Evolutionary conservation across 768 basidiomycete genomes (phyloP).

Genomic region (Suillus occidentalis): DNA sequence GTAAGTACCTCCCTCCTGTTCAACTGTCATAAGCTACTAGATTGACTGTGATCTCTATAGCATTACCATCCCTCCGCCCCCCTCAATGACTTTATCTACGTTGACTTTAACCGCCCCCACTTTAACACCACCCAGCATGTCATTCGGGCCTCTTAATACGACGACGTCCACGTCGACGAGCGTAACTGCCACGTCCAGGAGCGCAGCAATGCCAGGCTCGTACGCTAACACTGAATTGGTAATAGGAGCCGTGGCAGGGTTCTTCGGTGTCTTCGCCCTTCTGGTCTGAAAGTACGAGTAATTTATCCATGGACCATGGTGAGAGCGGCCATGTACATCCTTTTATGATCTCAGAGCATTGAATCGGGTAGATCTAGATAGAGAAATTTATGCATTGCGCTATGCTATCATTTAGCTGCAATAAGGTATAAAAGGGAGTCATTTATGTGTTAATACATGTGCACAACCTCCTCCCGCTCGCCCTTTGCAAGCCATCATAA

Average conservation of each 20-base stretch:
- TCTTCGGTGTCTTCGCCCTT: constrained; percentile 1
- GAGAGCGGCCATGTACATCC: not conserved
- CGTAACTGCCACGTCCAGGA: not conserved
- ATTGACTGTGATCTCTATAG: not conserved
- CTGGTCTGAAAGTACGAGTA: not conserved
- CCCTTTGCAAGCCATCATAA: constrained; percentile 45
- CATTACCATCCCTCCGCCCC: not conserved
- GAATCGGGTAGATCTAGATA: not conserved
- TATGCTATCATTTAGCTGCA: not conserved
- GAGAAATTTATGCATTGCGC: not conserved
- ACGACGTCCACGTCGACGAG: not conserved
- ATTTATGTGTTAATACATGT: not conserved
- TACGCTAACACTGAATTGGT: constrained; percentile 3
- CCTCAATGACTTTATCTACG: not conserved
- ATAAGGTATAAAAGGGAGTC: not conserved
- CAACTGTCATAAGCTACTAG: not conserved
- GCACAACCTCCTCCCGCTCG: not conserved
- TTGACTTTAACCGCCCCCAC: not conserved
- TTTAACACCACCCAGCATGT: not conserved
- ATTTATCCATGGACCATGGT: not conserved
- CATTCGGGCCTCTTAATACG: not conserved
- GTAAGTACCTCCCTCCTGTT: not conserved
- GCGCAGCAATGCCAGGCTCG: constrained; percentile 4
- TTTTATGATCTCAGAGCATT: not conserved
- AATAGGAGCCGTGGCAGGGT: constrained; percentile 6